Evolutionary conservation across 257 asterid species (phyloP), one percentile per base, ranked within the genome.

Genomic region (Solanum piurae): DNA sequence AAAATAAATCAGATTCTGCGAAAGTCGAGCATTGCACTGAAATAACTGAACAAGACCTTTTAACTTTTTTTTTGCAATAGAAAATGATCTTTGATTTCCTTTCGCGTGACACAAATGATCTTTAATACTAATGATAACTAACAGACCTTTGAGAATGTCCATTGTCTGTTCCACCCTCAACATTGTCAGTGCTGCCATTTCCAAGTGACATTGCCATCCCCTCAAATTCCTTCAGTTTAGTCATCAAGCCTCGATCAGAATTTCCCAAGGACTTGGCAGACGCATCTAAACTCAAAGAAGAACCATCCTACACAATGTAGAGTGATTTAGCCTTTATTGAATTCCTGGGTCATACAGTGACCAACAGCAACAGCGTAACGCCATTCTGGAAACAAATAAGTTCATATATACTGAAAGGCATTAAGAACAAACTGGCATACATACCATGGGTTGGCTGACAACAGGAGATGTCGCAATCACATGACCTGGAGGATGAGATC

Each of bases 151-250:
- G 95, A 37, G 97, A 92, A 86, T 83, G 36, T 85, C 92, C 91
- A 86, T 88, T 93, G 85, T 94, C 95, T 44, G 94, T 55, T 86
- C 91, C 98, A 88, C 85, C 96, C 14, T 94, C 98, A 64, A 93
- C 91, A 76, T 89, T 90, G 62, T 92, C 92, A 55, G 90, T 89
- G 83, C 91, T 94, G 60, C 94, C 98, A 84, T 94, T 94, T 89
- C 98, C 98, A 25, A 94, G 90, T 37, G 99, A 95, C 93, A 96
- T 96, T 9, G 98, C 94, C 74, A 95, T 95, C 87, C 98, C 98
- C 83, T 94, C 96, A 86, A 95, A 92, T 71, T 92, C 98, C 92
- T 93, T 96, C 91, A 95, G 88, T 92, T 95, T 95, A 90, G 92
- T 93, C 86, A 90, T 91, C 83, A 94, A 90, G 84, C 96, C 89